Conservation (phyloP, 2,329 filamentous ascomycete genomes). For the Alternaria arborescens region DNA sequence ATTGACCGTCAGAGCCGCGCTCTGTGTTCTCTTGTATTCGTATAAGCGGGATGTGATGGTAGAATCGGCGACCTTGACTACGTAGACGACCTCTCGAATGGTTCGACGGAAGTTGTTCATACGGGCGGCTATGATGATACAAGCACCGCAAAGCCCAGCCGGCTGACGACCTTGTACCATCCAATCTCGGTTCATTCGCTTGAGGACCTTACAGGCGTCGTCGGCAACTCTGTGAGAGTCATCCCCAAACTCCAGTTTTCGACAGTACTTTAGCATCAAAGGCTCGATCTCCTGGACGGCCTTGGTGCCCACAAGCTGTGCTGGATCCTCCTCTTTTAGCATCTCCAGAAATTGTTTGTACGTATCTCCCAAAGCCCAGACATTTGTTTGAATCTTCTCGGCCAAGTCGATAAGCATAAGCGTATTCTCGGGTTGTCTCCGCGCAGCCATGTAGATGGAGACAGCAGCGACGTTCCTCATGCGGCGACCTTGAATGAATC, state of each 20-base stretch:
- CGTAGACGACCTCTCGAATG: slow-evolving; percentile 93
- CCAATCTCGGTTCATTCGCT: slow-evolving; percentile 96
- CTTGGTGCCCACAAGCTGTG: slow-evolving; percentile 33
- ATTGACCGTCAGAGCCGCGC: slow-evolving; percentile 83
- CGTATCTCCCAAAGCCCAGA: slow-evolving; percentile 88
- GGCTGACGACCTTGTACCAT: slow-evolving; percentile 94
- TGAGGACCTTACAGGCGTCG: slow-evolving; percentile 86
- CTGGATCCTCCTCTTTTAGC: slow-evolving; percentile 69
- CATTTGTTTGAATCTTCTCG: slow-evolving; percentile 83
- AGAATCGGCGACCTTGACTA: slow-evolving; percentile 93
- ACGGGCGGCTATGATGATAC: slow-evolving; percentile 90
- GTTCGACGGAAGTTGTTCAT: slow-evolving; percentile 99
- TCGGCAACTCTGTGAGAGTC: slow-evolving; percentile 84
- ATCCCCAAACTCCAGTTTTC: slow-evolving; percentile 87
- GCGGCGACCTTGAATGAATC: slow-evolving; percentile 72
- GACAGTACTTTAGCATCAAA: slow-evolving; percentile 88
- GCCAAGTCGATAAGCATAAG: slow-evolving; percentile 96
- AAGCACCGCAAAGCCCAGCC: slow-evolving; percentile 92
- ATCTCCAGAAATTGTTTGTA: slow-evolving; percentile 83
- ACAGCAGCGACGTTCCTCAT: slow-evolving; percentile 88
- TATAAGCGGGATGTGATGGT: slow-evolving; percentile 91
- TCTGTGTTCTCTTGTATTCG: slow-evolving; percentile 89
- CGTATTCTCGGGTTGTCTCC: slow-evolving; percentile 78
- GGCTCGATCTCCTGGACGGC: slow-evolving; percentile 83
- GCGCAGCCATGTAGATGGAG: slow-evolving; percentile 87